Base-by-base conservation (phyloP, 192 early-diverging fungal species). In the Allomyces arbusculus region DNA sequence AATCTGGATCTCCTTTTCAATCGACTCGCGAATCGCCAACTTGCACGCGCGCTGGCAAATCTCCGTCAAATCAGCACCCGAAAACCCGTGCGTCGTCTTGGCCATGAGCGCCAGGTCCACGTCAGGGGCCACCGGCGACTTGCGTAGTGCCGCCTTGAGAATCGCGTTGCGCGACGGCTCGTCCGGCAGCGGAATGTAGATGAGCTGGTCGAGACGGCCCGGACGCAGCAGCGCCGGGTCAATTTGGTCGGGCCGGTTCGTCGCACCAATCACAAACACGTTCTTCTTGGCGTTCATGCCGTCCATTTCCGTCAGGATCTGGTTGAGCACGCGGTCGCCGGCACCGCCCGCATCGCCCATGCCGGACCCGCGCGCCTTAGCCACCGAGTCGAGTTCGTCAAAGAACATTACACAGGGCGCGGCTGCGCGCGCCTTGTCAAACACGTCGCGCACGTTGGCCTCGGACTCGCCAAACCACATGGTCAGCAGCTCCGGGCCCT, bases 401-500 rank as follows among this genome's bases (percentile, higher is more conserved):
- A 99, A 99, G 90, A 99, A 99, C 92, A 99, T 92, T 28, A 99
- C 95, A 76, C 95, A 99, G 33, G 95, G 95, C 12, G 94, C 89
- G 33, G 94, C 94, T 4, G 94, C 90, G 67, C 94, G 87, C 20
- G 94, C 95, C 82, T 95, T 94, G 80, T 97, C 94, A 81, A 99
- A 99, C 45, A 99, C 94, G 75, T 97, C 92, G 64, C 95, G 92
- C 55, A 97, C 95, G 70, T 97, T 97, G 67, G 94, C 93, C 75
- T 99, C 95, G 10, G 93, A 95, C 76, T 99, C 95, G 77, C 95
- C 95, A 72, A 99, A 95, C 93, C 93, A 99, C 95, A 97, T 99
- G 65, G 92, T 97, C 66, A 99, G 83, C 64, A 99, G 80, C 77
- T 99, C 95, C 28, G 95, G 95, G 66, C 94, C 95, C 86, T 95